Conservation (phyloP, 2,329 filamentous ascomycete genomes). For the Ophiostoma fasciatum region DNA sequence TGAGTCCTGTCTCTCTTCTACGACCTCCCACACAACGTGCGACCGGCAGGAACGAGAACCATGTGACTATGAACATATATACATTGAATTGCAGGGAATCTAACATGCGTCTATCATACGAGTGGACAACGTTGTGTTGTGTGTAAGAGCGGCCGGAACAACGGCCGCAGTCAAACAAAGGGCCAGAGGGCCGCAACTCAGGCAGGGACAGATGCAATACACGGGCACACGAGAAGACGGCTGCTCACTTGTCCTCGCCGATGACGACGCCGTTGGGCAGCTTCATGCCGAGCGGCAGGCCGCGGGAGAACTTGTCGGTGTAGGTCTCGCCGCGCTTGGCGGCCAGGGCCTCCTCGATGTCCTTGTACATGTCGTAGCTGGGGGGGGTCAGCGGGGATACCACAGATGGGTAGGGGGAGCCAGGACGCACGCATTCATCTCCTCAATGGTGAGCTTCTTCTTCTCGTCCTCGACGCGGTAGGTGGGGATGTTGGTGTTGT, state of each 20-base stretch:
- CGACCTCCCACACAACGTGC: no score
- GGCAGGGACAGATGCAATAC: no score
- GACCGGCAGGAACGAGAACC: no score
- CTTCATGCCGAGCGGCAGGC: slow-evolving; percentile 31
- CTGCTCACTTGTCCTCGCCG: neutral
- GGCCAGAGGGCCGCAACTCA: no score
- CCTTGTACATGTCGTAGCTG: slow-evolving; percentile 44
- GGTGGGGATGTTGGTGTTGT: slow-evolving; percentile 37
- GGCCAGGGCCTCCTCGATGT: slow-evolving; percentile 33
- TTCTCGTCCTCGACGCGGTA: slow-evolving; percentile 49
- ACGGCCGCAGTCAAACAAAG: no score
- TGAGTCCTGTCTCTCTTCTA: no score
- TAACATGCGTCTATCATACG: no score
- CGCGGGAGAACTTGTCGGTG: slow-evolving; percentile 23
- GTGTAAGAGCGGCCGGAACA: no score
- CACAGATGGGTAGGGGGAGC: neutral
- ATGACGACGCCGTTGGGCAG: slow-evolving; percentile 31
- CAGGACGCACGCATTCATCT: slow-evolving; percentile 46
- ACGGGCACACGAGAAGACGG: no score
- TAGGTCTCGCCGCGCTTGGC: slow-evolving; percentile 22
- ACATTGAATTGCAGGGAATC: no score
- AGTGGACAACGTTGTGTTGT: no score
- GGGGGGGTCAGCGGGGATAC: neutral
- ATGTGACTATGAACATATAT: no score
- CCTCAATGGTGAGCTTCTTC: slow-evolving; percentile 50